Base-by-base conservation (phyloP, 1,139 yeast genomes). In the Tardiomyces digboiensis region DNA sequence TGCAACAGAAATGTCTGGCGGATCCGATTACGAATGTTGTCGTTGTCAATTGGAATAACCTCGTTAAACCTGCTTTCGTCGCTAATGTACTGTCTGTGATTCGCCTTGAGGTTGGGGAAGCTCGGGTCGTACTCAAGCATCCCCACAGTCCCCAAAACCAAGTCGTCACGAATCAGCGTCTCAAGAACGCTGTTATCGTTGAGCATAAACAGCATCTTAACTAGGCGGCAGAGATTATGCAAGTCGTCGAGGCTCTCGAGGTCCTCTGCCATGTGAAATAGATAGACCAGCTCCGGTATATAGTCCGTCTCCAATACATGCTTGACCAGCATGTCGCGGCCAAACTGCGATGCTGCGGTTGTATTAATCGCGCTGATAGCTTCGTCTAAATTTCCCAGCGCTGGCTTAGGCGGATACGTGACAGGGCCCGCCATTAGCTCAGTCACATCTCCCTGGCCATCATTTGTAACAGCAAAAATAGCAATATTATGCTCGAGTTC, bases 121-220 rank as follows among this genome's bases (percentile, higher is more conserved):
- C 84, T 94, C 0, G 93, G 84, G 59, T 89, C 97, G 61, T 89
- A 91, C 60, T 91, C 98, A 41, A 91, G 65, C n/a, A 87, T 82
- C 0, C 95, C 95, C 8, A 82, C 75, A 5, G 85, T 66, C 0
- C 85, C 84, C 53, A 73, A 56, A 29, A 86, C 72, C 45, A 75
- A 70, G 2, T 72, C 74, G 51, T 83, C 91, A 14, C 75, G 73
- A 2, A 86, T 66, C 44, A 89, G 71, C 39, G 74, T 68, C 47
- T 87, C 95, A 38, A 88, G 64, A 4, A 91, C 68, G 12, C 72
- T 60, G 13, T 78, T 68, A 53, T 89, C 96, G 56, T 84, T 85
- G 62, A 82, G 81, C 38, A 82, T 67, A 20, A 88, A 70, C 41
- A 60, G 43, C 39, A 82, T 72, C 61, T 86, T 89, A 44, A 85